phyloP scores from a whole-genome alignment of 495 filamentous ascomycete genomes.

The Thermothielavioides terrestris region DNA sequence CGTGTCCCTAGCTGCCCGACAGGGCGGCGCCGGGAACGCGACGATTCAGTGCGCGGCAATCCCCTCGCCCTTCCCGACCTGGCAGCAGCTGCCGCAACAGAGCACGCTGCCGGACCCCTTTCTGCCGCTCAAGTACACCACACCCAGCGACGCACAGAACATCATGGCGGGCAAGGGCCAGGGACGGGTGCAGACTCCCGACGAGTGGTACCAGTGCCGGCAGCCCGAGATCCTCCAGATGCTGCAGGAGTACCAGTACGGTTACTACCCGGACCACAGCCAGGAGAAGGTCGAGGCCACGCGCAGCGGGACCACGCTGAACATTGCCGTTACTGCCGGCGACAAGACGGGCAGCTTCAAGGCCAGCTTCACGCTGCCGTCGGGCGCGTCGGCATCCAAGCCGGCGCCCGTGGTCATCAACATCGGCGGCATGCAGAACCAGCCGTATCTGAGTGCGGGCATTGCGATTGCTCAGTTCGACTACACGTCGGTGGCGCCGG shows the following conservation, averaged over 20 bases:
- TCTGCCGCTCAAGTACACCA: slow-evolving; percentile 39
- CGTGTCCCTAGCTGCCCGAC: neutral
- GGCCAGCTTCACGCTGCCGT: slow-evolving; percentile 37
- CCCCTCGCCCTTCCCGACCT: slow-evolving; percentile 35
- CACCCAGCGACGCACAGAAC: slow-evolving; percentile 32
- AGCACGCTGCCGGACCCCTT: slow-evolving; percentile 43
- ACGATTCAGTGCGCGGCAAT: slow-evolving; percentile 26
- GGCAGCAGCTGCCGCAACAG: slow-evolving; percentile 31
- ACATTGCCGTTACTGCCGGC: slow-evolving; percentile 37
- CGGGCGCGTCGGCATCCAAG: slow-evolving; percentile 27
- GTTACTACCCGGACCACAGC: slow-evolving; percentile 46
- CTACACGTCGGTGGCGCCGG: slow-evolving; percentile 41
- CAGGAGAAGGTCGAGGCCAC: slow-evolving; percentile 44
- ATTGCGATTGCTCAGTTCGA: slow-evolving; percentile 46
- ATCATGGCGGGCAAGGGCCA: slow-evolving; percentile 32
- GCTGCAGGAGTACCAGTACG: slow-evolving; percentile 48
- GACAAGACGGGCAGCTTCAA: slow-evolving; percentile 40
- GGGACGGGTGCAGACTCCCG: slow-evolving; percentile 35
- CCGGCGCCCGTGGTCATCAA: slow-evolving; percentile 46
- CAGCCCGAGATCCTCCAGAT: slow-evolving; percentile 45
- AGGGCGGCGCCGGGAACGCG: neutral
- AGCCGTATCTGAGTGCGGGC: slow-evolving; percentile 40
- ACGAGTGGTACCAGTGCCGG: slow-evolving; percentile 45
- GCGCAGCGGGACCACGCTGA: slow-evolving; percentile 40
- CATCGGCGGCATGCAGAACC: slow-evolving; percentile 47